Conservation (phyloP, 768 basidiomycete species). For the Symmetrospora coprosmae region DNA sequence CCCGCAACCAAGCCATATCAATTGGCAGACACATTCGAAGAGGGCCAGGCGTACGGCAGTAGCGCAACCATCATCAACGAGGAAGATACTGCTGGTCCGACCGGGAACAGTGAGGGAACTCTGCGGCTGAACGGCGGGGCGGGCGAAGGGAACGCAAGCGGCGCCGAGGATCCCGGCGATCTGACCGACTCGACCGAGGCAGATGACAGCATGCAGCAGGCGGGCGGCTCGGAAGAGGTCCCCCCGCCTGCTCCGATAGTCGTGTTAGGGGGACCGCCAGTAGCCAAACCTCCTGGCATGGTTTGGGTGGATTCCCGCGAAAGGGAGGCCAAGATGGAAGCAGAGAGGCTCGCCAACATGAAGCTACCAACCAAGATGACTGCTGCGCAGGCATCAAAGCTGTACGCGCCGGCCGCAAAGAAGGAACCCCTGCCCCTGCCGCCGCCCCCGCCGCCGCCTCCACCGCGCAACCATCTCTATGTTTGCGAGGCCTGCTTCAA, state of each 20-base stretch:
- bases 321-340: too few relatives aligned
- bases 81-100: too few relatives aligned
- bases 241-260: neutral
- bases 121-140: slow-evolving; percentile 2
- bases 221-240: neutral
- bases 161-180: neutral
- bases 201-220: slow-evolving; percentile 7
- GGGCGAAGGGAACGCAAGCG: neutral
- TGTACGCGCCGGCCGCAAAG: neutral
- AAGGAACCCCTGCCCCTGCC: neutral
- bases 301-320: neutral
- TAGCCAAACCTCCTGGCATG: neutral
- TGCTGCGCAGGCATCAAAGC: neutral
- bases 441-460: neutral
- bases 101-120: too few relatives aligned
- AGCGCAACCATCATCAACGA: too few relatives aligned
- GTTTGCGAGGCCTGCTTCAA: slow-evolving; percentile 94
- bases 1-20: too few relatives aligned
- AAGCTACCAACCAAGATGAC: neutral
- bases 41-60: too few relatives aligned
- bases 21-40: too few relatives aligned
- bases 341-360: neutral
- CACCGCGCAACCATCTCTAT: slow-evolving; percentile 43
- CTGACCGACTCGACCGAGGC: slow-evolving; percentile 2
- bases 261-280: neutral